phyloP scores from a whole-genome alignment of 129 eudicot genomes.

The Dittrichia graveolens region DNA sequence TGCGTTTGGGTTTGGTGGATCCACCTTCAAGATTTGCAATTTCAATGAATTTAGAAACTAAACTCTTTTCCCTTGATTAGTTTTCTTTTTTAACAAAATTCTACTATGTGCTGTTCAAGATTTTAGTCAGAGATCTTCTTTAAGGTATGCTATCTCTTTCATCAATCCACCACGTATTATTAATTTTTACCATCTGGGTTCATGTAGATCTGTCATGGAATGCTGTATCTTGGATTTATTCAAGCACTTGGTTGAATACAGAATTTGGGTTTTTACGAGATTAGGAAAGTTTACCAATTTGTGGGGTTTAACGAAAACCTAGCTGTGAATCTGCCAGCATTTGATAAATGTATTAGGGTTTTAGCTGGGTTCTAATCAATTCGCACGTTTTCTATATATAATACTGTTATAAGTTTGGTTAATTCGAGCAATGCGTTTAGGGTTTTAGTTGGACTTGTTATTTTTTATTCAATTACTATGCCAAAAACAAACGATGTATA shows the following conservation, averaged over 20 bases:
- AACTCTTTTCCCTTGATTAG: constrained; percentile 7
- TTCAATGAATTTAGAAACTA: not conserved
- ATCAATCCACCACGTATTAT: constrained; percentile 2
- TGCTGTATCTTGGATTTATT: constrained; percentile 14
- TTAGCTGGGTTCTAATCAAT: constrained; percentile 17
- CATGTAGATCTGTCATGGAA: constrained; percentile 34
- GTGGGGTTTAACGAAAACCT: not conserved
- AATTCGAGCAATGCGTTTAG: constrained; percentile 14
- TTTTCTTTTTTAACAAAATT: not conserved
- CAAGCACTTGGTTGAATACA: not conserved
- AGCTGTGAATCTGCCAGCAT: constrained; percentile 3
- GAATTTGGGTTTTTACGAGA: constrained; percentile 9
- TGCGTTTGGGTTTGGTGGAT: constrained; percentile 17
- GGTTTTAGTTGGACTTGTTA: constrained; percentile 10
- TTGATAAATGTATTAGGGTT: constrained; percentile 25
- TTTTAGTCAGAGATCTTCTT: constrained; percentile 26
- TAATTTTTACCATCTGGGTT: not conserved
- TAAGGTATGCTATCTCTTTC: constrained; percentile 36
- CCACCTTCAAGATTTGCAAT: constrained; percentile 25
- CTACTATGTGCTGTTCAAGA: constrained; percentile 12
- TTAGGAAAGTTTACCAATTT: constrained; percentile 5
- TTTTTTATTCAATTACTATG: constrained; percentile 4
- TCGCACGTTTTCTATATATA: not conserved
- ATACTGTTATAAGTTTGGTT: not conserved
- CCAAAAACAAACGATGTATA: not conserved